Evolutionary conservation across 495 filamentous ascomycete genomes (phyloP).

Genomic region (Glarea lozoyensis): DNA sequence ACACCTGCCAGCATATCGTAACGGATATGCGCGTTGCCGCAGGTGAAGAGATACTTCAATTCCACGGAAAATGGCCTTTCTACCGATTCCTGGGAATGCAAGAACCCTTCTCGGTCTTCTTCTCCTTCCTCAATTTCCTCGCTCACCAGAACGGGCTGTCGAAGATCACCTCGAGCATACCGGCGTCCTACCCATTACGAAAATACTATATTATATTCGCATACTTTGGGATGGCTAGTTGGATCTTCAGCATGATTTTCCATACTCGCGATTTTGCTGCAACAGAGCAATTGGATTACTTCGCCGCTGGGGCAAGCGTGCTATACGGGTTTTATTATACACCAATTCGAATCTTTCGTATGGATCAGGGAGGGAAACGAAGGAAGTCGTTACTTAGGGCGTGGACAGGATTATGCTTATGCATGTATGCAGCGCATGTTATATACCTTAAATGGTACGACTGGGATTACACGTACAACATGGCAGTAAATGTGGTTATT

Average conservation of each 20-base stretch:
- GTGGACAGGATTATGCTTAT: constrained; percentile 66
- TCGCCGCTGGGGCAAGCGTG: constrained; percentile 83
- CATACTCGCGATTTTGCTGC: constrained; percentile 76
- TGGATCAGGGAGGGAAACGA: constrained; percentile 54
- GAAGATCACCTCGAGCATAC: constrained; percentile 59
- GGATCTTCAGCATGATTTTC: constrained; percentile 84
- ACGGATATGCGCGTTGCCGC: constrained; percentile 63
- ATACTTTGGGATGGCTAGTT: constrained; percentile 72
- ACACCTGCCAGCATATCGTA: constrained; percentile 93
- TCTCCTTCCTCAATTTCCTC: constrained; percentile 80
- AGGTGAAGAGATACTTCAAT: constrained; percentile 69
- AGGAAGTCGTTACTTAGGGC: constrained; percentile 52
- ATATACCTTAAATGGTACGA: constrained; percentile 73
- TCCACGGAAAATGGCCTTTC: constrained; percentile 99
- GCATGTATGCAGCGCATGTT: constrained; percentile 68
- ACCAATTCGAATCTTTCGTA: constrained; percentile 68
- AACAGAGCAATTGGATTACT: constrained; percentile 95
- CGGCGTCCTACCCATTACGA: constrained; percentile 62
- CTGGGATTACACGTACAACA: constrained; percentile 97
- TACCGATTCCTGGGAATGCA: constrained; percentile 81
- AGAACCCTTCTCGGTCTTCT: constrained; percentile 87
- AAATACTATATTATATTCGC: constrained; percentile 74
- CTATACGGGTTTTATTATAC: constrained; percentile 85
- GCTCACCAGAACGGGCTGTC: constrained; percentile 78
- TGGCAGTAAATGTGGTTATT: constrained; percentile 82